Evolutionary conservation across 129 eudicot species (phyloP).

Genomic region (Arctium lappa): DNA sequence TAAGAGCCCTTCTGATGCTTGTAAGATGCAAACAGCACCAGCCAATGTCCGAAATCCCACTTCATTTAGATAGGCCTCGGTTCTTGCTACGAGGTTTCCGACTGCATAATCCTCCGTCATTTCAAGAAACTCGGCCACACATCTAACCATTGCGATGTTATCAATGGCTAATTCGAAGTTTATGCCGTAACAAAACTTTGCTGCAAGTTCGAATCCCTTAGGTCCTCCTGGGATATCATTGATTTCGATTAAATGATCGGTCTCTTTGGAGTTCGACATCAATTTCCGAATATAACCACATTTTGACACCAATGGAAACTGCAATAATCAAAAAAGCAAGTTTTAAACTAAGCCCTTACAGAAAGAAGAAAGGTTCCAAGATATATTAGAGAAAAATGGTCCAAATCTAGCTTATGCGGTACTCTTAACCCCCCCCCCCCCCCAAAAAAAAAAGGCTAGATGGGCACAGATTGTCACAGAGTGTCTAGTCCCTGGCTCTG

Average conservation of each 20-base stretch:
- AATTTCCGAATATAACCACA: conserved; percentile 73
- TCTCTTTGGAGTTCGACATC: conserved; percentile 48
- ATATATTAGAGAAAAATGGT: neutral
- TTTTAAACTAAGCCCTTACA: neutral
- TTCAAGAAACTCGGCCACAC: conserved; percentile 89
- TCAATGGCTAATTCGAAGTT: conserved; percentile 69
- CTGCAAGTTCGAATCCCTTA: conserved; percentile 84
- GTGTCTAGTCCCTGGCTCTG: neutral
- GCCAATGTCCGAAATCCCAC: conserved; percentile 66
- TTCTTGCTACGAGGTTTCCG: conserved; percentile 64
- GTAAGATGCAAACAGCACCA: conserved; percentile 58
- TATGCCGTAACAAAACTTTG: conserved; percentile 89
- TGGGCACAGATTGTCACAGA: neutral
- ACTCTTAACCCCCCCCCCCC: too few species aligned
- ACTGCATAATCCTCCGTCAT: conserved; percentile 85
- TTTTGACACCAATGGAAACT: conserved; percentile 90
- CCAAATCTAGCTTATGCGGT: too few species aligned
- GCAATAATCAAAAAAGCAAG: conserved; percentile 7
- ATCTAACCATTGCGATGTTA: conserved; percentile 76
- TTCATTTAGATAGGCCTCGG: conserved; percentile 75
- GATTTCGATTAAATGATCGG: conserved; percentile 44
- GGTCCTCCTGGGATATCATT: conserved; percentile 83
- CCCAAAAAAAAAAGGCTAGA: neutral
- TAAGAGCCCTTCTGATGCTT: conserved; percentile 57
- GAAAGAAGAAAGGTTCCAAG: neutral